Percentiles rank a stretch among this genome's conserved stretches.
phyloP scores from a whole-genome alignment of 441 rosid species.

The Eutrema salsugineum region DNA sequence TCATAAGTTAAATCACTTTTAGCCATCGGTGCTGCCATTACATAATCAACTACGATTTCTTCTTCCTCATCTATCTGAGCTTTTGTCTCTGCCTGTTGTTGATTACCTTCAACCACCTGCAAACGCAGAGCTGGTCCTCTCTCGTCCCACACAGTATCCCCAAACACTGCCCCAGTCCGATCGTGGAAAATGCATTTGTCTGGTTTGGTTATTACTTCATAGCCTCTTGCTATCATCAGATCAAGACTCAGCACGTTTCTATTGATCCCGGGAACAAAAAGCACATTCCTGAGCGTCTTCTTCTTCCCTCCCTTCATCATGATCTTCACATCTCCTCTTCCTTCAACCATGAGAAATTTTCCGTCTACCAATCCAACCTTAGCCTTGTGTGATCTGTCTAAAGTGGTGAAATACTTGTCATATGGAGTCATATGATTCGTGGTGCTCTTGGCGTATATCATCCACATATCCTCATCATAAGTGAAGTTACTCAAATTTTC shows the following conservation, averaged over 20 bases:
- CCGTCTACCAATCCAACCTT: not conserved
- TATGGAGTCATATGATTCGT: slow-evolving; percentile 10
- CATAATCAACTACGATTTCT: not conserved
- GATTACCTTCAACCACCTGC: not conserved
- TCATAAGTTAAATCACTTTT: not conserved
- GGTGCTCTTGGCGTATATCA: not conserved
- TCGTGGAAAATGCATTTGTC: not conserved
- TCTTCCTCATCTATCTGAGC: not conserved
- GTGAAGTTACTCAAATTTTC: not conserved
- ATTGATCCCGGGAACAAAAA: not conserved
- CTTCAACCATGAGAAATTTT: not conserved
- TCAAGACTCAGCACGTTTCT: slow-evolving; percentile 13
- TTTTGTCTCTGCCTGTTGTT: not conserved
- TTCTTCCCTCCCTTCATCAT: not conserved
- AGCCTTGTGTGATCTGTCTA: not conserved
- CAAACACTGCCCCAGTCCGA: not conserved
- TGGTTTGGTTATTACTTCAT: not conserved
- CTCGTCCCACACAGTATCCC: not conserved
- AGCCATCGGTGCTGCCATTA: not conserved
- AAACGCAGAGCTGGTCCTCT: not conserved
- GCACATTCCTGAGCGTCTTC: not conserved
- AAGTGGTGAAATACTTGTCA: not conserved
- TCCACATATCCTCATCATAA: slow-evolving; percentile 8
- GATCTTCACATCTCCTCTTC: not conserved
- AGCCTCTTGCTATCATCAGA: not conserved